Evolutionary conservation across 2,329 filamentous ascomycete species (phyloP).

Genomic region (Fusarium continuum): DNA sequence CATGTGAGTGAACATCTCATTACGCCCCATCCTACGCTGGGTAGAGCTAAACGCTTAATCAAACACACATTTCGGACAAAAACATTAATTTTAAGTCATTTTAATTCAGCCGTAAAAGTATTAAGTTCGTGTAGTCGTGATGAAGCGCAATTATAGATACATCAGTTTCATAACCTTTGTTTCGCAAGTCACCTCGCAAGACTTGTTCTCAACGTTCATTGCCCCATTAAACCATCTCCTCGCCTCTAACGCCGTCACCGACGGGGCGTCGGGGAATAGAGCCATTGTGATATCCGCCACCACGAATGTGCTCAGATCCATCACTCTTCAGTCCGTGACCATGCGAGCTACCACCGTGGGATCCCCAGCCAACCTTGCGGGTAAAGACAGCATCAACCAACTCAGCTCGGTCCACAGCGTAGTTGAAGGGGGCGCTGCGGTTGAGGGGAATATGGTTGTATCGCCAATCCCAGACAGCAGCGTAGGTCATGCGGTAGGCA

Average conservation of each 20-base stretch:
- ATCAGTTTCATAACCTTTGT: not conserved
- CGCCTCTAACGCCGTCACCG: conserved; percentile 2
- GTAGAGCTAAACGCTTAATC: too few relatives aligned
- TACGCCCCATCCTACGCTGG: too few relatives aligned
- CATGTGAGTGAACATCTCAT: too few relatives aligned
- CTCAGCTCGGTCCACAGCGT: conserved; percentile 54
- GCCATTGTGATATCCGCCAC: conserved; percentile 6
- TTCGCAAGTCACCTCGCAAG: too few relatives aligned
- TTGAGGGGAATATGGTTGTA: conserved; percentile 72
- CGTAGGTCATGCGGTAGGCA: conserved; percentile 73
- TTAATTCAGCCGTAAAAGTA: conserved; percentile 13
- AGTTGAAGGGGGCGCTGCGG: conserved; percentile 64
- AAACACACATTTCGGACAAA: too few relatives aligned
- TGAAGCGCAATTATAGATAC: not conserved
- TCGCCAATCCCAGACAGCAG: conserved; percentile 73
- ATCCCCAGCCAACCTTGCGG: conserved; percentile 68
- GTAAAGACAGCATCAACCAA: conserved; percentile 67
- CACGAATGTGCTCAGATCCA: conserved; percentile 25
- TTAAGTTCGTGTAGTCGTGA: conserved; percentile 12
- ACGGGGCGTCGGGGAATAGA: conserved; percentile 36
- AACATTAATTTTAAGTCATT: not conserved
- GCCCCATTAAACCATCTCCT: conserved; percentile 28
- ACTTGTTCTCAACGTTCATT: not conserved
- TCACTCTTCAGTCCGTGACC: conserved; percentile 24
- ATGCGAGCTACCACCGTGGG: conserved; percentile 19